Conservation (phyloP, 257 asterid species). For the Linderniella brevidens region DNA sequence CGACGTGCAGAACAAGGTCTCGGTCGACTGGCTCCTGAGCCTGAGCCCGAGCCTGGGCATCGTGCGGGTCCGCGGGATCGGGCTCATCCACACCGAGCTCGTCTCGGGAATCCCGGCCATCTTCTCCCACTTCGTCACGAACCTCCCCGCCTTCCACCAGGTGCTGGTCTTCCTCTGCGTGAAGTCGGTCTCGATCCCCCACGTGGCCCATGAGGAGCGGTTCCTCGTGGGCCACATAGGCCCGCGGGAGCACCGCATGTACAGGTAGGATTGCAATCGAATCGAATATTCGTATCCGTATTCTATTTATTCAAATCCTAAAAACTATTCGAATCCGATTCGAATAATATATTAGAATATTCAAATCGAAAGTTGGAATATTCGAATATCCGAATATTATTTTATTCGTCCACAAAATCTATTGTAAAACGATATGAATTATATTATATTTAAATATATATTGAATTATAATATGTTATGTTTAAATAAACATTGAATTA, state of each 20-base stretch:
- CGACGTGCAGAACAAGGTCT: conserved; percentile 80
- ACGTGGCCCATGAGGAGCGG: conserved; percentile 63
- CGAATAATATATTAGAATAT: too few species aligned
- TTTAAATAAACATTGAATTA: too few species aligned
- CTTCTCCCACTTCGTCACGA: conserved; percentile 85
- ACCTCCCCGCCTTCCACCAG: conserved; percentile 89
- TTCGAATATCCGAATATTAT: too few species aligned
- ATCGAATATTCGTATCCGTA: too few species aligned
- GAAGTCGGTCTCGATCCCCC: conserved; percentile 79
- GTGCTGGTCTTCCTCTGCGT: conserved; percentile 75
- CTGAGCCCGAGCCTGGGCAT: conserved; percentile 75
- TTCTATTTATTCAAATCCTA: too few species aligned
- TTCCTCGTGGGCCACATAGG: conserved; percentile 76
- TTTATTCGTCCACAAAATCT: too few species aligned
- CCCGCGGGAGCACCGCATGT: conserved; percentile 56
- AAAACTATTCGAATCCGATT: too few species aligned
- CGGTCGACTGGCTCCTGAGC: conserved; percentile 78
- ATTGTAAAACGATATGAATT: too few species aligned
- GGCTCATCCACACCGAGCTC: conserved; percentile 82
- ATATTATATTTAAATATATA: too few species aligned
- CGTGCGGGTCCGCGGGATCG: conserved; percentile 78
- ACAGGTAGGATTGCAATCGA: conserved; percentile 5
- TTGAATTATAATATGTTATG: too few species aligned
- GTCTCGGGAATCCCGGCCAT: conserved; percentile 87
- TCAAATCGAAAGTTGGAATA: too few species aligned